phyloP scores from a whole-genome alignment of 352 stramenopile species.

The Thalassiosira exigua region DNA sequence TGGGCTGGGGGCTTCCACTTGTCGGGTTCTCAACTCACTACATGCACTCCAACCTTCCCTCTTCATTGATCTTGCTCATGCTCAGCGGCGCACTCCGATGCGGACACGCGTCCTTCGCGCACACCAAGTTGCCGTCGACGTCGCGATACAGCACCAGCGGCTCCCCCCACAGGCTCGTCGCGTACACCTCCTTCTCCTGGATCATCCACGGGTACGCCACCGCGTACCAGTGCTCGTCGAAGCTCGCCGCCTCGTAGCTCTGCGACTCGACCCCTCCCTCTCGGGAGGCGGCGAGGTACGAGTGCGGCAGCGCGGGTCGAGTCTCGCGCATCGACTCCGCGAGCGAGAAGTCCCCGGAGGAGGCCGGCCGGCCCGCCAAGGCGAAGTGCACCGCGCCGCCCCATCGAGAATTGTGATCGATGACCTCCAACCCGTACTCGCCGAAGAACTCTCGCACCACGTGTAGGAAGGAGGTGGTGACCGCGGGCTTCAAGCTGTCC shows the following conservation, averaged over 20 bases:
- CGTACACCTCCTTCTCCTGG: constrained; percentile 50
- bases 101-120: constrained; percentile 71
- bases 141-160: constrained; percentile 69
- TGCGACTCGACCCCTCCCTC: not conserved
- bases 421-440: constrained; percentile 30
- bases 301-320: constrained; percentile 20
- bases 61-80: constrained; percentile 74
- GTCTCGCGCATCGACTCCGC: not conserved
- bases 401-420: constrained; percentile 53
- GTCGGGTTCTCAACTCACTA: constrained; percentile 18
- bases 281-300: constrained; percentile 24
- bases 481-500: constrained; percentile 52
- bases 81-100: constrained; percentile 82
- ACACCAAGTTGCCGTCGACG: constrained; percentile 30
- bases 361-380: constrained; percentile 1
- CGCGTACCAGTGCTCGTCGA: constrained; percentile 54
- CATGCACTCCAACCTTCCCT: constrained; percentile 62
- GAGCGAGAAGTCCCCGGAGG: constrained; percentile 1
- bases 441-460: constrained; percentile 50
- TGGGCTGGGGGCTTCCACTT: no score
- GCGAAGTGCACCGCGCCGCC: constrained; percentile 63
- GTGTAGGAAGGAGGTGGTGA: constrained; percentile 35
- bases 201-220: constrained; percentile 58
- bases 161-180: constrained; percentile 65
- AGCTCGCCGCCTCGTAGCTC: constrained; percentile 6